Evolutionary conservation across 2,329 filamentous ascomycete genomes (phyloP).

Genomic region (Rhexocercosporidium sp.): DNA sequence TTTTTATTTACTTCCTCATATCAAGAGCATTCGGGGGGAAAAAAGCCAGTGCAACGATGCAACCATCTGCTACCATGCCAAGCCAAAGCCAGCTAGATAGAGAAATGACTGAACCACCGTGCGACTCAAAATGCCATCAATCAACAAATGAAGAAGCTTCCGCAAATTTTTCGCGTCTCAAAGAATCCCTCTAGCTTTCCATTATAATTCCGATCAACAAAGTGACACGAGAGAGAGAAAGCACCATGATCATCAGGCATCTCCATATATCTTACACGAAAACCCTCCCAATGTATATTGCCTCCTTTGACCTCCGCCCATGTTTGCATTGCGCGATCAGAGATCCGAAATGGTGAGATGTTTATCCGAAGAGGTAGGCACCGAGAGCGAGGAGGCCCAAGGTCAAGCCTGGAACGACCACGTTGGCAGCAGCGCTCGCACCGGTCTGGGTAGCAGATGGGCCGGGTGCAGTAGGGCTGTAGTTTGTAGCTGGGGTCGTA

Average conservation of each 20-base stretch:
- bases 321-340: background rate
- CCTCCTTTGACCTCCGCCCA: background rate
- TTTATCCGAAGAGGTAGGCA: constrained; percentile 22
- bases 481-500: constrained; percentile 2
- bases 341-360: constrained; percentile 7
- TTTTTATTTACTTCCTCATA: constrained; percentile 14
- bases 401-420: constrained; percentile 14
- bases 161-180: constrained; percentile 5
- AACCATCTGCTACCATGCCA: constrained; percentile 13
- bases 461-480: constrained; percentile 13
- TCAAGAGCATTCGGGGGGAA: background rate
- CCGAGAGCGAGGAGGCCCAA: constrained; percentile 17
- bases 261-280: constrained; percentile 12
- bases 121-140: constrained; percentile 2
- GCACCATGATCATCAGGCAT: constrained; percentile 7
- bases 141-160: constrained; percentile 11
- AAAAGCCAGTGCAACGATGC: constrained; percentile 16
- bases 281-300: constrained; percentile 7
- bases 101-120: constrained; percentile 1
- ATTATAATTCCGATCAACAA: constrained; percentile 16
- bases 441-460: constrained; percentile 10
- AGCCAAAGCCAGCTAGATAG: constrained; percentile 12
- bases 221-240: constrained; percentile 1
- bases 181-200: constrained; percentile 1
- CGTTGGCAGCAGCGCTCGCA: constrained; percentile 1